Evolutionary conservation across 78 protist species (phyloP).

Genomic region (Speleostelium caveatum): DNA sequence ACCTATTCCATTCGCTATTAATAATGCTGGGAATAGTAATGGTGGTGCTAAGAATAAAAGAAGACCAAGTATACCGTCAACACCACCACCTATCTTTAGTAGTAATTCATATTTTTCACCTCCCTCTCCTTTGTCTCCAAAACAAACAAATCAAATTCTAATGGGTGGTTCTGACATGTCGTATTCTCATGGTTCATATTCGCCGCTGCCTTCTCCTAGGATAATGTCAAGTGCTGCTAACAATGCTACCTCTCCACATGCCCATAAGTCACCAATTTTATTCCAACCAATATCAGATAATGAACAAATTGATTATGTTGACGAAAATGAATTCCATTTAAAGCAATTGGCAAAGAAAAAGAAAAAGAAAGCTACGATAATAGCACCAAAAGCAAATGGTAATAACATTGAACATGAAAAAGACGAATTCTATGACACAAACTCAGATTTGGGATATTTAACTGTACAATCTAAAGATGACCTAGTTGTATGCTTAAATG

Average conservation of each 20-base stretch:
- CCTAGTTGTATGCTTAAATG: slow-evolving; percentile 48
- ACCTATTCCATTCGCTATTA: too few relatives aligned
- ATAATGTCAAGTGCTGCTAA: neutral
- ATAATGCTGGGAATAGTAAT: too few relatives aligned
- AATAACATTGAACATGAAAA: neutral
- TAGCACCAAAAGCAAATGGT: neutral
- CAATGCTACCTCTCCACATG: neutral
- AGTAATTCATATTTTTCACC: too few relatives aligned
- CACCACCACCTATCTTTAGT: too few relatives aligned
- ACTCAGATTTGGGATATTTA: slow-evolving; percentile 47
- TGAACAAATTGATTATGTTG: neutral
- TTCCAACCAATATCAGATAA: neutral
- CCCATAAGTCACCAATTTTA: neutral
- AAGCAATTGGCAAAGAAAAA: too few relatives aligned
- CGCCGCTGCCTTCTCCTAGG: too few relatives aligned
- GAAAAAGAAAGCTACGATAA: neutral
- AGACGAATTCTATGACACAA: slow-evolving; percentile 47
- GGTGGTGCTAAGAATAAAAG: too few relatives aligned
- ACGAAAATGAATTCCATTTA: slow-evolving; percentile 35
- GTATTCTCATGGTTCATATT: neutral
- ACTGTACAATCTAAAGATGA: slow-evolving; percentile 36
- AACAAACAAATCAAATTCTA: slow-evolving; percentile 24
- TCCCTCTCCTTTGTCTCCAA: slow-evolving; percentile 24
- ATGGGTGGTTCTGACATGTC: neutral
- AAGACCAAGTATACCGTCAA: too few relatives aligned